Conservation (phyloP, 139 green algal genomes). For the Chlorella sorokiniana region DNA sequence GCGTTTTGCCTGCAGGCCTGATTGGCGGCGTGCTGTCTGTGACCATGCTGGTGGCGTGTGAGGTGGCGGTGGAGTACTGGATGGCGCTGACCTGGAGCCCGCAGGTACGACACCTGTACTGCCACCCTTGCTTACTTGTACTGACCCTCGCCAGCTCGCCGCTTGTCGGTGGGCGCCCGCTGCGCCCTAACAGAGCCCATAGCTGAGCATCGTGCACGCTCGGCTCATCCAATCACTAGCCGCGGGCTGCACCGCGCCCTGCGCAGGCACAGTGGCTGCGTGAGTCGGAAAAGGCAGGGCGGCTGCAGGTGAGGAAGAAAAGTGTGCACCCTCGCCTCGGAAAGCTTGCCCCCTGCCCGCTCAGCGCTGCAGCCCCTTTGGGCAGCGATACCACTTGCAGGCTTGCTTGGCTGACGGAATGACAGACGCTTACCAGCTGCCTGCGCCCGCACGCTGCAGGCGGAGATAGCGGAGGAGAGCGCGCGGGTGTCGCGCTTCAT, state of each 20-base stretch:
- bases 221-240: no score
- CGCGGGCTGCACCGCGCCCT: no score
- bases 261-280: conserved; percentile 49
- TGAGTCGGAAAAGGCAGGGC: conserved; percentile 18
- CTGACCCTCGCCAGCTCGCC: no score
- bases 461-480: conserved; percentile 35
- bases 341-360: no score
- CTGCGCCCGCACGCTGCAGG: background rate
- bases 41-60: conserved; percentile 59
- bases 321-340: background rate
- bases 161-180: no score
- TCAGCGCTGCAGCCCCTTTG: no score
- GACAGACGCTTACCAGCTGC: background rate
- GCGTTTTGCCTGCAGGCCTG: background rate
- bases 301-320: conserved; percentile 25
- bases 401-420: background rate
- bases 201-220: no score
- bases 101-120: conserved; percentile 20
- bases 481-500: conserved; percentile 73
- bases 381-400: no score
- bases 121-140: background rate
- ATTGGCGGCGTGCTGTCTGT: conserved; percentile 26
- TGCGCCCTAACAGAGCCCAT: no score
- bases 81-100: conserved; percentile 65
- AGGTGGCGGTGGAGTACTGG: conserved; percentile 80